Conservation (phyloP, 2,329 filamentous ascomycete genomes). For the Thielaviopsis euricoi region DNA sequence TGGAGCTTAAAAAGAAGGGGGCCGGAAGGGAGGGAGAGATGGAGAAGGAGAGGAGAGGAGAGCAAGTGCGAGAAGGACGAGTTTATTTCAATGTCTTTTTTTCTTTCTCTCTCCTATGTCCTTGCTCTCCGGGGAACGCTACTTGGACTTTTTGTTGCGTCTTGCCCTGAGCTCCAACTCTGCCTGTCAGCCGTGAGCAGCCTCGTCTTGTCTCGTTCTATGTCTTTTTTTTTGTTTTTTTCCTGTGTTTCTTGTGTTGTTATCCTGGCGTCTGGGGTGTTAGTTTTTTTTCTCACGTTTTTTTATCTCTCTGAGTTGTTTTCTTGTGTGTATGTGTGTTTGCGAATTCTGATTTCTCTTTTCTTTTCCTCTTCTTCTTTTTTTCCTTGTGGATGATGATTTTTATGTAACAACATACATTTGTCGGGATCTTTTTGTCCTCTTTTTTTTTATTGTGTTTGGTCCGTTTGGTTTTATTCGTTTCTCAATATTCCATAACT, state of each 20-base stretch:
- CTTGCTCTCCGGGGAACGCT: no score
- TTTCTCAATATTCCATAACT: background rate
- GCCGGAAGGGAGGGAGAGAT: no score
- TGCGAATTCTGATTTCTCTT: no score
- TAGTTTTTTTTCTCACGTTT: background rate
- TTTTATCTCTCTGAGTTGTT: background rate
- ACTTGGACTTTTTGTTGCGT: background rate
- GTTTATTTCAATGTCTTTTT: background rate
- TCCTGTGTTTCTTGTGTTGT: background rate
- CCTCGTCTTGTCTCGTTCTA: background rate
- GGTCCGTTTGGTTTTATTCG: background rate
- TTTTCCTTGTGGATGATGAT: background rate
- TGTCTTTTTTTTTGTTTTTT: background rate
- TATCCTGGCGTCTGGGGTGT: background rate
- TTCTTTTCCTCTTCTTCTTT: background rate
- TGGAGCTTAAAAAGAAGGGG: constrained; percentile 10
- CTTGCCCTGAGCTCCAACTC: background rate
- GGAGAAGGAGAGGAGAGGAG: background rate
- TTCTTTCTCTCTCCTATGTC: background rate
- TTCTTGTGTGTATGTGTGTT: no score
- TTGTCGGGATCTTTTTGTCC: background rate
- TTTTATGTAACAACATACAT: background rate
- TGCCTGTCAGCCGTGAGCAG: no score
- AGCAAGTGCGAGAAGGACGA: background rate
- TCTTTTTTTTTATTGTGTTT: background rate